Base-by-base conservation (phyloP, 306 rosid genomes). In the Glycine latifolia region DNA sequence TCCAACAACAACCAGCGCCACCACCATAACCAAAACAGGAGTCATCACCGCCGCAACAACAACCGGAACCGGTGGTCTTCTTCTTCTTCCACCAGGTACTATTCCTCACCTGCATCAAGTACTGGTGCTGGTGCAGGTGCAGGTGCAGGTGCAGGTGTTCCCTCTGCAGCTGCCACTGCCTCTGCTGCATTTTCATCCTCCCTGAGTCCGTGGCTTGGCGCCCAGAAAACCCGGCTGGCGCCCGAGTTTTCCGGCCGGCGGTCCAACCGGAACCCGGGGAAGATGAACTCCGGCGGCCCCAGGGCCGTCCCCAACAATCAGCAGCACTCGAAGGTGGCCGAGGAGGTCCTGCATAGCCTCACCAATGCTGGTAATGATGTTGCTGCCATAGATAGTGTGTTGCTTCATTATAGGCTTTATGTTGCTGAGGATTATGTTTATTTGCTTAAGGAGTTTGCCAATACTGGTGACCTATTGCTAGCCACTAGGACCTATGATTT, bases 191-290 rank as follows among this genome's bases (percentile, higher is more conserved):
- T 72, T 15, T 83, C 83, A 68, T 84, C 92, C 61, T 82, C 90
- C 0, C 80, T 92, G n/a, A 75, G 92, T 8, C 82, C 91, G 6
- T 65, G 89, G 10, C 71, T 87, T 3, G 89, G 87, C 0, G 52
- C 85, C 70, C 83, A 87, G 31, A 80, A 83, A 37, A 87, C 92
- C 2, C 89, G 82, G 35, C 92, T 93, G 0, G 91, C 86, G 3
- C 80, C 89, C 2, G 97, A 85, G 52, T 95, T 95, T 61, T 89
- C 99, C 0, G 97, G 97, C 61, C 90, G 95, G 65, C 94, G 93
- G 8, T 90, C 97, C 7, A 95, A 95, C 74, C 88, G 97, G 55
- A 85, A 81, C 13, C 92, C 89, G 41, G 94, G 97, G 8, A 95
- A 93, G 85, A 86, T 90, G 90, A 94, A 91, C 82, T 77, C 84